phyloP scores from a whole-genome alignment of 805 yeast species.

The Yamadazyma sp. region DNA sequence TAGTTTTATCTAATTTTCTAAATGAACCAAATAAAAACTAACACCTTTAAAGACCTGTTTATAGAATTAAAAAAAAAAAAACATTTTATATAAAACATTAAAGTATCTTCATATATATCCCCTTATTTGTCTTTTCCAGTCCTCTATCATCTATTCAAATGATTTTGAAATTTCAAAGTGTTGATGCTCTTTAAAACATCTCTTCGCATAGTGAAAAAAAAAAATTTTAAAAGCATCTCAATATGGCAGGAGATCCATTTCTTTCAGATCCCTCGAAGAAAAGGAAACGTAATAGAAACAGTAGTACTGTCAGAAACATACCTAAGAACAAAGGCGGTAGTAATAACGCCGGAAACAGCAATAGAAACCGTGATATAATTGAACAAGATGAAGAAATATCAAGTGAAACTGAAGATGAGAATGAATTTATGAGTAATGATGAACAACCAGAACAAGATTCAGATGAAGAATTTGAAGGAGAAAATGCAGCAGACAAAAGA shows the following conservation, averaged over 20 bases:
- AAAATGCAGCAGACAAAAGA: conserved; percentile 89
- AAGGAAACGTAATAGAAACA: conserved; percentile 36
- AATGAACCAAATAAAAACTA: too few species aligned
- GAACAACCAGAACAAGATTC: conserved; percentile 48
- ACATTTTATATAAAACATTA: too few species aligned
- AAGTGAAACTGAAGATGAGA: conserved; percentile 49
- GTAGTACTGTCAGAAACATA: conserved; percentile 18
- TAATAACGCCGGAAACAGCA: conserved; percentile 1
- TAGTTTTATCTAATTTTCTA: too few species aligned
- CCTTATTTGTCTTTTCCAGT: too few species aligned
- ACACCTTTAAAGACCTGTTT: too few species aligned
- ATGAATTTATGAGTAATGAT: conserved; percentile 36
- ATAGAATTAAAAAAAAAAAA: too few species aligned
- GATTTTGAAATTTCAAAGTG: too few species aligned
- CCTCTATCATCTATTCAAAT: too few species aligned
- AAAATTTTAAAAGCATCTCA: conserved; percentile 9
- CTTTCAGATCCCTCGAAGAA: conserved; percentile 58
- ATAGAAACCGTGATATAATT: conserved; percentile 16
- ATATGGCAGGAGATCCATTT: conserved; percentile 59
- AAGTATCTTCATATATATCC: too few species aligned
- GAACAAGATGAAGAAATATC: conserved; percentile 54
- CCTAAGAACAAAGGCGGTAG: background rate
- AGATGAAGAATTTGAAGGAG: conserved; percentile 71
- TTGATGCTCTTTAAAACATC: too few species aligned
- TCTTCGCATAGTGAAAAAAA: conserved; percentile 9